These are phyloP conservation scores for Epicoccum sorghinum DNA, from an alignment of 2,329 filamentous ascomycete genomes.

Conservation along the genomic window DNA sequence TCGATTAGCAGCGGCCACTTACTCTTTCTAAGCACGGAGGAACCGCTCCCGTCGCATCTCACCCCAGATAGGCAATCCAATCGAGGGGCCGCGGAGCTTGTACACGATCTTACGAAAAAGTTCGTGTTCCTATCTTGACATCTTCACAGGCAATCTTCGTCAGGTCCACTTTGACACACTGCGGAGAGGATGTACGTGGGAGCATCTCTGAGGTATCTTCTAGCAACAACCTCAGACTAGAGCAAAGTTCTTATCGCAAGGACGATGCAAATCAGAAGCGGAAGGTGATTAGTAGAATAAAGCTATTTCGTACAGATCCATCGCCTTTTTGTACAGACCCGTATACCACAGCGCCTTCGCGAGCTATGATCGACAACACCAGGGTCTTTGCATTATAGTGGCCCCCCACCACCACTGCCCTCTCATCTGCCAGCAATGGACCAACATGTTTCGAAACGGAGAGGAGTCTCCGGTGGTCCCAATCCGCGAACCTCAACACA, in stretches of 20 bases:
- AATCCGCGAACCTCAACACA: neutral
- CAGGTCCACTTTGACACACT: too few species aligned
- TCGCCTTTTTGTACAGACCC: neutral
- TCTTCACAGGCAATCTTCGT: neutral
- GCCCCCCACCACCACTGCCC: conserved; percentile 4
- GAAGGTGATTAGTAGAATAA: too few species aligned
- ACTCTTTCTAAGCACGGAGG: neutral
- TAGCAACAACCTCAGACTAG: too few species aligned
- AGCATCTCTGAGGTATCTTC: too few species aligned
- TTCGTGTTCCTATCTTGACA: too few species aligned
- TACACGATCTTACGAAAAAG: too few species aligned
- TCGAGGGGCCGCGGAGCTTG: neutral
- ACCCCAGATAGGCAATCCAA: neutral
- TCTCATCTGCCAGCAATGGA: conserved; percentile 3
- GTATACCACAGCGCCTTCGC: neutral
- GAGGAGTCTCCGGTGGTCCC: neutral
- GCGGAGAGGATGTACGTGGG: too few species aligned
- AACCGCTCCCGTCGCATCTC: neutral
- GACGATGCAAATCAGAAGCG: too few species aligned
- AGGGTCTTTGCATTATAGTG: neutral
- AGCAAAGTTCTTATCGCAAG: too few species aligned
- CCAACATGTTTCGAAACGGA: conserved; percentile 12
- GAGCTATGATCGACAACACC: conserved; percentile 3
- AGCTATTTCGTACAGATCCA: too few species aligned
- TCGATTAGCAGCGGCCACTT: neutral